phyloP scores from a whole-genome alignment of 768 basidiomycete genomes.

The Xanthoconium stramineum region DNA sequence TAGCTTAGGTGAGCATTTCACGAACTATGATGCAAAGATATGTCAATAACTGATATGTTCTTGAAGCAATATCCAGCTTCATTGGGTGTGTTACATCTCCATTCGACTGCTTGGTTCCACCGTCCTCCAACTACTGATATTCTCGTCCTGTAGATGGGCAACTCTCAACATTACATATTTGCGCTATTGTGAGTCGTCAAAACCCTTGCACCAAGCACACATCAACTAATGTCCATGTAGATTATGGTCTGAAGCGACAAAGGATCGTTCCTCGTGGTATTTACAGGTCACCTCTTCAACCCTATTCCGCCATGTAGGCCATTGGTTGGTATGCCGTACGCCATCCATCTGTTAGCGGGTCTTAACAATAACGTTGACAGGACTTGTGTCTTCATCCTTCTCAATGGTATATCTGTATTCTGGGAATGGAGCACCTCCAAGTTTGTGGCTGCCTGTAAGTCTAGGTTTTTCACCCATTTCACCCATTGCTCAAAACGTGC shows the following conservation, averaged over 20 bases:
- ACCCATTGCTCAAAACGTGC: neutral
- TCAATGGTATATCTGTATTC: slow-evolving; percentile 59
- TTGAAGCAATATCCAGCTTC: slow-evolving; percentile 55
- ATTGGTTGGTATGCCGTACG: slow-evolving; percentile 54
- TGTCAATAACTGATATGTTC: neutral
- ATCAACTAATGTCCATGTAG: neutral
- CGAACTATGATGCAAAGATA: neutral
- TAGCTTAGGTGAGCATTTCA: slow-evolving; percentile 44
- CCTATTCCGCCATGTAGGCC: slow-evolving; percentile 69
- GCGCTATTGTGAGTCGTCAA: slow-evolving; percentile 53
- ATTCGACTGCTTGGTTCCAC: slow-evolving; percentile 32
- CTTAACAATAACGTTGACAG: neutral
- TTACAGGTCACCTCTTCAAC: slow-evolving; percentile 62
- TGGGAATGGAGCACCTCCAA: slow-evolving; percentile 54
- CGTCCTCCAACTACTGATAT: slow-evolving; percentile 54
- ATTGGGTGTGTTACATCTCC: slow-evolving; percentile 32
- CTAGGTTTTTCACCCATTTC: neutral
- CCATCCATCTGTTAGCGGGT: slow-evolving; percentile 5
- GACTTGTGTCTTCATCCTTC: slow-evolving; percentile 50
- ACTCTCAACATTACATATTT: slow-evolving; percentile 70
- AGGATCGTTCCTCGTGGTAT: slow-evolving; percentile 61
- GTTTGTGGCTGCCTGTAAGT: slow-evolving; percentile 46
- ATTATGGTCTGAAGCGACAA: slow-evolving; percentile 16
- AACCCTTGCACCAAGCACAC: slow-evolving; percentile 34
- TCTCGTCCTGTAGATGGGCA: slow-evolving; percentile 49